phyloP scores from a whole-genome alignment of 1,284 basidiomycete genomes.

The Cryptococcus wingfieldii region DNA sequence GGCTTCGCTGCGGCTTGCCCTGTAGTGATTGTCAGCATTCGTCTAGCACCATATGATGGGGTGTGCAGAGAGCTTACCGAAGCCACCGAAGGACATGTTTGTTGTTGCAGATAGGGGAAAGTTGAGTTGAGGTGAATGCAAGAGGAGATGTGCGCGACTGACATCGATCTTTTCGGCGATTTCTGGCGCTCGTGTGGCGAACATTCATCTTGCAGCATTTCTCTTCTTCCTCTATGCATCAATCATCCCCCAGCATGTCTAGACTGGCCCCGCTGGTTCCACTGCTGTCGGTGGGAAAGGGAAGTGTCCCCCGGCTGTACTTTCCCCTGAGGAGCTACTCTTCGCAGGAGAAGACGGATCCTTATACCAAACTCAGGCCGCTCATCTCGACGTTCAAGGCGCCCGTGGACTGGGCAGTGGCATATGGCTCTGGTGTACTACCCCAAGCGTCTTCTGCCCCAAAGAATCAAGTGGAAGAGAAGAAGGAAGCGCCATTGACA shows the following conservation, averaged over 20 bases:
- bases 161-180: not conserved
- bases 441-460: slow-evolving; percentile 28
- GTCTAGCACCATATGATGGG: not conserved
- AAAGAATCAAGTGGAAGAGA: not conserved
- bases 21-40: not conserved
- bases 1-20: slow-evolving; percentile 13
- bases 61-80: slow-evolving; percentile 4
- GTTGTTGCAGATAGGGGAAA: not conserved
- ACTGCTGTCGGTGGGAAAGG: too few relatives aligned
- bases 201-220: too few relatives aligned
- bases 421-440: slow-evolving; percentile 47
- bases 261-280: too few relatives aligned
- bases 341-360: not conserved
- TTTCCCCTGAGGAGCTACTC: not conserved
- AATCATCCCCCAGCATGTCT: too few relatives aligned
- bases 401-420: slow-evolving; percentile 44
- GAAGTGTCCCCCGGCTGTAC: too few relatives aligned
- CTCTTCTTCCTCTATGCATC: too few relatives aligned
- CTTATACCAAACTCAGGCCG: slow-evolving; percentile 34
- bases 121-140: not conserved
- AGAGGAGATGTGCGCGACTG: not conserved
- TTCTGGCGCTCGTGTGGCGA: too few relatives aligned
- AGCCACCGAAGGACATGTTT: slow-evolving; percentile 11
- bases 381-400: slow-evolving; percentile 35
- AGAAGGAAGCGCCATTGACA: slow-evolving; percentile 63